Evolutionary conservation across 345 rosid genomes (phyloP).

Genomic region (Brassica rapa): DNA sequence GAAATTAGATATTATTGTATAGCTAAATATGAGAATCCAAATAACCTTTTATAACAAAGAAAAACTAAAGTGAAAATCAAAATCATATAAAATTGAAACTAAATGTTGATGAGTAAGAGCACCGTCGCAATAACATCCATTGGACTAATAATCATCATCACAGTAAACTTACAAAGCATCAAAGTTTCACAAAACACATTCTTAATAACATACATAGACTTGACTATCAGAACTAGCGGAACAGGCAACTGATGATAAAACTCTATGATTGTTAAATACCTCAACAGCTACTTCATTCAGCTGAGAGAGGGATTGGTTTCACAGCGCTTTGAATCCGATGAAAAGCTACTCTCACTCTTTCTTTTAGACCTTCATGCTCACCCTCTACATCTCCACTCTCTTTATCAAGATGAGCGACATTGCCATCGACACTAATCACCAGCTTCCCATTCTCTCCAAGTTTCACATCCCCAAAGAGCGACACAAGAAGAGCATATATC

Average conservation of each 20-base stretch:
- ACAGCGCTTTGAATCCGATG: conserved; percentile 72
- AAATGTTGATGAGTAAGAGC: not conserved
- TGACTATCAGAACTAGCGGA: not conserved
- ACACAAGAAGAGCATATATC: conserved; percentile 71
- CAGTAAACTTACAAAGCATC: not conserved
- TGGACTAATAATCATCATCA: not conserved
- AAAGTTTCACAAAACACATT: conserved; percentile 16
- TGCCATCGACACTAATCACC: conserved; percentile 72
- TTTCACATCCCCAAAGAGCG: conserved; percentile 92
- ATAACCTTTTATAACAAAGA: not conserved
- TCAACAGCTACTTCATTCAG: not conserved
- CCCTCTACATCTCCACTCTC: conserved; percentile 90
- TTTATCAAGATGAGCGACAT: conserved; percentile 73
- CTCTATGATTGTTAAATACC: not conserved
- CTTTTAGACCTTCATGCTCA: conserved; percentile 81
- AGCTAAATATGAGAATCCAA: not conserved
- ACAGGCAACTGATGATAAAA: not conserved
- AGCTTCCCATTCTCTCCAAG: conserved; percentile 76
- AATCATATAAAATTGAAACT: not conserved
- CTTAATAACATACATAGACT: conserved; percentile 6
- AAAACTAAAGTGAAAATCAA: not conserved
- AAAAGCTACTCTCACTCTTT: conserved; percentile 68
- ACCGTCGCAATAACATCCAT: not conserved
- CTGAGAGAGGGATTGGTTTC: conserved; percentile 68
- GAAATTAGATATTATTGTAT: too few relatives aligned